Evolutionary conservation across 371 early-diverging fungal genomes (phyloP).

Genomic region (Mortierella sp.): DNA sequence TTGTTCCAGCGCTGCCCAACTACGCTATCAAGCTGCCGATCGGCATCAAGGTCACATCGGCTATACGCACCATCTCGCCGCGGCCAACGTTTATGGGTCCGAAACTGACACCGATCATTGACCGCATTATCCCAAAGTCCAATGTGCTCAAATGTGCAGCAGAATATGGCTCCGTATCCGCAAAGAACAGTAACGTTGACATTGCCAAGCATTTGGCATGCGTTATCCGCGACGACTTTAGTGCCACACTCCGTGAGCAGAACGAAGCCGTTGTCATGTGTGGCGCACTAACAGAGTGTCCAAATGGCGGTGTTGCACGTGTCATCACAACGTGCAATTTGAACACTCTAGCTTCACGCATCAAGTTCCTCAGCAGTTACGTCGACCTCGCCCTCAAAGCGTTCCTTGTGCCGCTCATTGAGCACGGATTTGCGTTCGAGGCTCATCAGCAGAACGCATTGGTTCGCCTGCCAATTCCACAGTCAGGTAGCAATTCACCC

Average conservation of each 20-base stretch:
- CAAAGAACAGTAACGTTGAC: conserved; percentile 66
- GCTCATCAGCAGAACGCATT: conserved; percentile 80
- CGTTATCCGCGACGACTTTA: conserved; percentile 70
- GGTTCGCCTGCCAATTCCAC: conserved; percentile 62
- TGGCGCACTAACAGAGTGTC: conserved; percentile 74
- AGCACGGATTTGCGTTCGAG: conserved; percentile 81
- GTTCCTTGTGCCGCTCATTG: conserved; percentile 73
- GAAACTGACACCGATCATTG: conserved; percentile 65
- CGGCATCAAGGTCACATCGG: conserved; percentile 79
- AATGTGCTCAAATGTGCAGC: conserved; percentile 51
- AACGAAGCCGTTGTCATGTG: conserved; percentile 70
- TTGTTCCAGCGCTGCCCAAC: conserved; percentile 61
- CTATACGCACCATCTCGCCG: conserved; percentile 81
- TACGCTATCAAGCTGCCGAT: conserved; percentile 72
- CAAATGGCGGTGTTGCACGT: conserved; percentile 63
- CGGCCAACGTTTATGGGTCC: conserved; percentile 78
- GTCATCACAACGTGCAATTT: conserved; percentile 67
- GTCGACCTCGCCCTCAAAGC: conserved; percentile 67
- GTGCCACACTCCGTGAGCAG: conserved; percentile 28
- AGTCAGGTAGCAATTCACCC: conserved; percentile 58
- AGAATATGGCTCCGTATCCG: conserved; percentile 71
- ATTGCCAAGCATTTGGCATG: conserved; percentile 78
- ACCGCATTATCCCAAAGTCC: conserved; percentile 61
- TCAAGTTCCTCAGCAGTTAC: conserved; percentile 66
- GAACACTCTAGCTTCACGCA: conserved; percentile 65